Base-by-base conservation (phyloP, 768 basidiomycete species). In the Boletus huronensis region DNA sequence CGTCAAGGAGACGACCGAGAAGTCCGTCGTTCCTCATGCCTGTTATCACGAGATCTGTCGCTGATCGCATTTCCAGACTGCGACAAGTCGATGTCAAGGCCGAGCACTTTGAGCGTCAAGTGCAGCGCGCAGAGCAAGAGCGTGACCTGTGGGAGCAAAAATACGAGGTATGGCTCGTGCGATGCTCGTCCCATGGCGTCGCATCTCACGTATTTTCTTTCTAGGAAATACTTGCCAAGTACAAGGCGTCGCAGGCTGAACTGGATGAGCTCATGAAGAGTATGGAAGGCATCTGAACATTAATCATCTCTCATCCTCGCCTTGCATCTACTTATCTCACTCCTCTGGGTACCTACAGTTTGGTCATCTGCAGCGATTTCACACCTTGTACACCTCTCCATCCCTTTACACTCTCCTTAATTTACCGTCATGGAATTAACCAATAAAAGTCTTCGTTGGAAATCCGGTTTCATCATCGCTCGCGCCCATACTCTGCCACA, bases 81-180 rank as follows among this genome's bases (percentile, higher is more conserved):
- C 81, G 96, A 58, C 92, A 96, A 68, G 93, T 96, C 53, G 97
- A 99, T 69, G 88, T 98, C 74, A 99, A 98, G 77, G 96, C 96
- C 10, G 97, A 99, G 72, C 93, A 98, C 76, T 97, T 92, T 69
- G 96, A 98, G 75, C 84, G 94, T 46, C 91, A 95, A 69, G 85
- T 97, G 19, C 78, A 84, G 60, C 82, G 90, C 41, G 77, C 83
- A 45, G 95, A 98, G 70, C 84, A 90, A 67, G 97, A 99, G 72
- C 85, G 95, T 48, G 96, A 98, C 70, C 65, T 70, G 38, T 93
- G 90, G 91, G 95, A 97, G 83, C 83, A 87, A 80, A 98, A 96
- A 75, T 90, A 83, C 76, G 95, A 95, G 79, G 94, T 93, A 65
- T 64, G 83, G 74, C 13, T 21, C 19, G 25, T n/a, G 17, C 13